A percentile compares a stretch with the other conserved stretches of the same genome.
phyloP scores from a whole-genome alignment of 2,329 filamentous ascomycete species.

The Talaromyces sp. region DNA sequence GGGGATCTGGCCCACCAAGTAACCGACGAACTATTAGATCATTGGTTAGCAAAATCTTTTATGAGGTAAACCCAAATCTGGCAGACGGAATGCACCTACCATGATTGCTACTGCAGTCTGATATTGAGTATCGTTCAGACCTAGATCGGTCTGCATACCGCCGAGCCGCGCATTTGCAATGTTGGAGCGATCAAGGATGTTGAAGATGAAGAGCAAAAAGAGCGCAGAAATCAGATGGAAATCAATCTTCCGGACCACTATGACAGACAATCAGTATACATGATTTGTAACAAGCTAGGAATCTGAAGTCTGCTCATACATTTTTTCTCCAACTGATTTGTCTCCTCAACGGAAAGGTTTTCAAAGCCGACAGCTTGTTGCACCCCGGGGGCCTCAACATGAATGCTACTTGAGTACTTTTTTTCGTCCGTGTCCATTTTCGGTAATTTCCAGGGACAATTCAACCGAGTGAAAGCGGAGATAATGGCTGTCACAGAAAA shows the following conservation, averaged over 20 bases:
- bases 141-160: slow-evolving; percentile 62
- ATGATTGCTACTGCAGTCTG: slow-evolving; percentile 63
- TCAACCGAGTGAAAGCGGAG: neutral
- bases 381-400: neutral
- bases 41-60: neutral
- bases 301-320: neutral
- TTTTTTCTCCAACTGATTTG: neutral
- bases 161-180: slow-evolving; percentile 66
- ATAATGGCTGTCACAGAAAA: neutral
- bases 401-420: neutral
- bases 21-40: neutral
- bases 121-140: slow-evolving; percentile 59
- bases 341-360: neutral
- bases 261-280: neutral
- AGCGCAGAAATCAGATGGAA: neutral
- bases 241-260: neutral
- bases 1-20: neutral
- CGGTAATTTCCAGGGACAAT: neutral
- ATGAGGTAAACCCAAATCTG: neutral
- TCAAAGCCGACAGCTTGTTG: neutral
- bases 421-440: neutral
- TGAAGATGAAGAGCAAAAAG: slow-evolving; percentile 26
- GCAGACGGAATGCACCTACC: slow-evolving; percentile 40
- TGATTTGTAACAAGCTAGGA: neutral
- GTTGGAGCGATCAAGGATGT: slow-evolving; percentile 62